A percentile compares a stretch with the other conserved stretches of the same genome.
phyloP scores from a whole-genome alignment of 31 red algal species.

The Pterothamnion heteromorphum region DNA sequence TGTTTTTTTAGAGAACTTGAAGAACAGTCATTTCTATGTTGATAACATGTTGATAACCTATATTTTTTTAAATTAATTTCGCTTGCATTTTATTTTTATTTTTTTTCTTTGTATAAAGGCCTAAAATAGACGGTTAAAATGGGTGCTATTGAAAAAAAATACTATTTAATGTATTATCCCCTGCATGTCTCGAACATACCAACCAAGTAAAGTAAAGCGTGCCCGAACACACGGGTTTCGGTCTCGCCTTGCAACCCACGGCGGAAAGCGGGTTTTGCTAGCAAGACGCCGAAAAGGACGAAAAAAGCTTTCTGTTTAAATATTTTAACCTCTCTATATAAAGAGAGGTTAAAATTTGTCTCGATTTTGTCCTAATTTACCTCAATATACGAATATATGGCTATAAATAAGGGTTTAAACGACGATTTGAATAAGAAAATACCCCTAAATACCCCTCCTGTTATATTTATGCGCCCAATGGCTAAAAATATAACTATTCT shows the following conservation, averaged over 20 bases:
- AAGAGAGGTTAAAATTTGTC: too few species aligned
- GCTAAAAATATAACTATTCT: too few species aligned
- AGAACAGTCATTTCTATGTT: not conserved
- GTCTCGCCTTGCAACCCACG: not conserved
- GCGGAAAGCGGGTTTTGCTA: not conserved
- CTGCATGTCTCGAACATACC: conserved; percentile 2
- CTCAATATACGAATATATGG: too few species aligned
- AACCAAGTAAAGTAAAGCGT: not conserved
- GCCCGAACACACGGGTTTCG: not conserved
- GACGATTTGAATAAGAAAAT: too few species aligned
- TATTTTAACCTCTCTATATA: too few species aligned
- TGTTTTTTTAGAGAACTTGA: not conserved
- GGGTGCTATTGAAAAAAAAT: not conserved
- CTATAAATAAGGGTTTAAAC: too few species aligned
- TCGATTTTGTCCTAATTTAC: too few species aligned
- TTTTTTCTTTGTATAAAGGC: not conserved
- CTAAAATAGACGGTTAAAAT: not conserved
- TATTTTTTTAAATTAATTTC: conserved; percentile 33
- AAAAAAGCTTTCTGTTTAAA: conserved; percentile 12
- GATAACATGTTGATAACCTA: conserved; percentile 9
- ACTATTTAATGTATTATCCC: not conserved
- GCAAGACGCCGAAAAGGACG: conserved; percentile 6
- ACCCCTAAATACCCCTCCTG: too few species aligned
- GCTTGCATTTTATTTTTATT: not conserved
- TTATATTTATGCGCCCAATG: too few species aligned